A percentile compares a stretch with the other conserved stretches of the same genome.
Evolutionary conservation across 2,329 filamentous ascomycete genomes (phyloP).

Genomic region (Microcyclosporella mali): DNA sequence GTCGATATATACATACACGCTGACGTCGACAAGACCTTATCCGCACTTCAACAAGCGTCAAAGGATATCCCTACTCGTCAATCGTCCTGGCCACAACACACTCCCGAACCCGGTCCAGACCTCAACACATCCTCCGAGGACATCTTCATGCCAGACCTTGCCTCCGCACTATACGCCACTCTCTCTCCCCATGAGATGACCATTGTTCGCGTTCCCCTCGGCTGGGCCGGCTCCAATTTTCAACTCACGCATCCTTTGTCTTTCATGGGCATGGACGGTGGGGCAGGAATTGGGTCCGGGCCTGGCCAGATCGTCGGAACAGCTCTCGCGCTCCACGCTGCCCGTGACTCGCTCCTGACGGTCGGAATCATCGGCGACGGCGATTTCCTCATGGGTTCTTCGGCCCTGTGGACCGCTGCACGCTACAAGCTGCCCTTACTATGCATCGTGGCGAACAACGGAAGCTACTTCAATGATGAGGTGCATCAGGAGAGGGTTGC

Average conservation of each 20-base stretch:
- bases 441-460: constrained; percentile 16
- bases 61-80: constrained; percentile 1
- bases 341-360: background rate
- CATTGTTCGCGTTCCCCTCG: constrained; percentile 16
- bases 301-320: constrained; percentile 18
- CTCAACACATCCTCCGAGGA: background rate
- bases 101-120: background rate
- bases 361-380: constrained; percentile 15
- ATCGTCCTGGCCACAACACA: constrained; percentile 4
- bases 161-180: constrained; percentile 8
- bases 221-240: constrained; percentile 13
- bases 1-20: constrained; percentile 13
- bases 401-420: constrained; percentile 16
- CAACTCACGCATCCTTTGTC: constrained; percentile 9
- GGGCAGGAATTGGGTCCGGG: constrained; percentile 14
- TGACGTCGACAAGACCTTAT: constrained; percentile 12
- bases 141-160: constrained; percentile 17
- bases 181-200: constrained; percentile 12
- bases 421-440: constrained; percentile 11
- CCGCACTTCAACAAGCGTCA: constrained; percentile 8
- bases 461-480: constrained; percentile 17
- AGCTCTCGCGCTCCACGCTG: constrained; percentile 9
- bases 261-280: constrained; percentile 20
- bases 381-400: constrained; percentile 16
- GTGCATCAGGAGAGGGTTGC: constrained; percentile 18